These are phyloP conservation scores for Fusarium compactum DNA, from an alignment of 2,329 filamentous ascomycete genomes.

Conservation along the genomic window DNA sequence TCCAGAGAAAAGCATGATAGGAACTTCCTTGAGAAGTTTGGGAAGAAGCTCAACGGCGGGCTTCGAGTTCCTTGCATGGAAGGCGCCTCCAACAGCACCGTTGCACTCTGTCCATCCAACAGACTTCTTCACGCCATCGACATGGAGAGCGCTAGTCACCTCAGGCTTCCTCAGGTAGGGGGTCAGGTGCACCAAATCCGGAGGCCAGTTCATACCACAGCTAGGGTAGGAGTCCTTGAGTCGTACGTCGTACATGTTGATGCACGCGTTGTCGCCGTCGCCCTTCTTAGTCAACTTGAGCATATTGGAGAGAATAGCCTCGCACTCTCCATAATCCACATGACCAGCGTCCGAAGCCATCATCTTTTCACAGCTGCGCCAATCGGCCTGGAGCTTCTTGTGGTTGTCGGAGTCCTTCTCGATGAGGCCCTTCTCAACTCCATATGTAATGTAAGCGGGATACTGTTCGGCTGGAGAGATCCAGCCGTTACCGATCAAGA, in stretches of 20 bases:
- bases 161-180: constrained; percentile 88
- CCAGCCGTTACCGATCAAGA: constrained; percentile 98
- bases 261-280: constrained; percentile 70
- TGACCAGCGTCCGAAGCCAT: constrained; percentile 60
- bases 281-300: constrained; percentile 72
- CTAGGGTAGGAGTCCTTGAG: constrained; percentile 82
- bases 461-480: constrained; percentile 93
- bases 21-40: constrained; percentile 79
- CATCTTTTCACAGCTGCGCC: constrained; percentile 75
- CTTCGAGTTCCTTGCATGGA: constrained; percentile 76
- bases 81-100: constrained; percentile 78
- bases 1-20: constrained; percentile 90
- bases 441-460: constrained; percentile 83
- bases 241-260: constrained; percentile 98
- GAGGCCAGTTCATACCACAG: constrained; percentile 98
- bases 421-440: constrained; percentile 81
- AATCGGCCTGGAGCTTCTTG: constrained; percentile 74
- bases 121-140: constrained; percentile 78
- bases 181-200: constrained; percentile 80
- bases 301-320: constrained; percentile 79
- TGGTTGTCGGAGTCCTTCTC: constrained; percentile 73
- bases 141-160: constrained; percentile 82
- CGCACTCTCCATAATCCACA: constrained; percentile 79
- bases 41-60: constrained; percentile 83
- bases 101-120: constrained; percentile 94